Base-by-base conservation (phyloP, 192 early-diverging fungal genomes). In the Coemansia sp. region DNA sequence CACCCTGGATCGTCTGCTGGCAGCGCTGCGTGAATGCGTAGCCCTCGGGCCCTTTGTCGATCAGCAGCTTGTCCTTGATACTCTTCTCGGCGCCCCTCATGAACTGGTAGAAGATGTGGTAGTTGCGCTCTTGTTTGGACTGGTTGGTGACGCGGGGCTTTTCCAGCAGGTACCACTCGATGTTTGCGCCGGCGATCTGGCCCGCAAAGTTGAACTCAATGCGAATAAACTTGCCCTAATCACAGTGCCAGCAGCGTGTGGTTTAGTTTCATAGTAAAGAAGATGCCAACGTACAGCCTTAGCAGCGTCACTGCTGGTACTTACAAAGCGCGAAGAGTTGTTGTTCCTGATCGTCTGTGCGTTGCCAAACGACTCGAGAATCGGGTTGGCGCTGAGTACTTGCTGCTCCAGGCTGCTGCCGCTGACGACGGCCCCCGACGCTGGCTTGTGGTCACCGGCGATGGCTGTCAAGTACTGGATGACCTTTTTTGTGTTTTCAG, bases 401-500 rank as follows among this genome's bases (percentile, higher is more conserved):
- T 95, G 92, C 50, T 88, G 85, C 71, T 98, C 95, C 10, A 98
- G 86, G 43, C 74, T 75, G 40, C 86, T 84, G 57, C 80, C 68
- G 58, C 75, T 65, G 34, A 62, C 54, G 3, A 29, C 58, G 53
- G 48, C 40, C 2, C 44, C 62, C 14, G 72, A 9, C 36, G 63
- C 59, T 18, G 65, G 14, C 53, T 74, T 70, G 74, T 68, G 62
- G 57, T 90, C 90, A 15, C 86, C 74, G 10, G 95, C 93, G 50
- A 95, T 90, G 2, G 93, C 84, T 0, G 96, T 92, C 41, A 99
- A 83, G 77, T 98, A 98, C 82, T 98, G 96, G 61, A 99, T 97
- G 34, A 97, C 94, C 56, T 94, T 97, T 63, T 99, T 99, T 14
- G 96, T 99, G 81, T 98, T 98, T 83, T 99, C 97, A 14, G 97